Evolutionary conservation across 805 yeast species (phyloP).

Genomic region (Scheffersomyces ergatensis): DNA sequence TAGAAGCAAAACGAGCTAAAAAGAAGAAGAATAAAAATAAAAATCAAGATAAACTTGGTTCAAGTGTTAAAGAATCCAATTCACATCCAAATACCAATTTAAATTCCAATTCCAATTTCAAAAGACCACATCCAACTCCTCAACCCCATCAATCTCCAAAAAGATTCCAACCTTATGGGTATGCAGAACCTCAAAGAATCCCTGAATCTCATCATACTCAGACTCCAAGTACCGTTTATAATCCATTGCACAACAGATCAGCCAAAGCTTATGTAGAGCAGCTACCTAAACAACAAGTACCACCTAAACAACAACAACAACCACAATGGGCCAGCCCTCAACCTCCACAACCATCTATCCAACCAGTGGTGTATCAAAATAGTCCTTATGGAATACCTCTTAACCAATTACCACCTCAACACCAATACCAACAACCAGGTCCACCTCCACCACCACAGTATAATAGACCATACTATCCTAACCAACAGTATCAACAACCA

Average conservation of each 20-base stretch:
- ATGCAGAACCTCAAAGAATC: background rate
- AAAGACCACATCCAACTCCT: background rate
- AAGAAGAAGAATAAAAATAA: constrained; percentile 57
- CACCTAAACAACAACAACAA: background rate
- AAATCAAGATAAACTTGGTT: constrained; percentile 15
- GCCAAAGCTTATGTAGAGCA: background rate
- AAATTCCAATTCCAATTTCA: constrained; percentile 6
- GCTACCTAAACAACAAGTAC: too few species aligned
- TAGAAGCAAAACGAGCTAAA: constrained; percentile 60
- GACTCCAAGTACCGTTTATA: background rate
- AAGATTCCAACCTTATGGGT: constrained; percentile 1
- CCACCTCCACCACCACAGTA: constrained; percentile 6
- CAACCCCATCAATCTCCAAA: constrained; percentile 1
- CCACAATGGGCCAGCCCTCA: background rate
- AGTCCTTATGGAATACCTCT: constrained; percentile 3
- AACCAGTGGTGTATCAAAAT: constrained; percentile 1
- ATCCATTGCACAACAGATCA: background rate
- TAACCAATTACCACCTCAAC: constrained; percentile 6
- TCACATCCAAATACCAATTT: constrained; percentile 11
- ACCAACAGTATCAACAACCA: constrained; percentile 5
- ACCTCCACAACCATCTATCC: background rate
- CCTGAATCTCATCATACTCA: background rate
- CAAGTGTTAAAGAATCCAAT: background rate
- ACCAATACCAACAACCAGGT: constrained; percentile 5
- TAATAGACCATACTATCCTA: background rate